Base-by-base conservation (phyloP, 2,329 filamentous ascomycete genomes). In the Colletotrichum simmondsii region DNA sequence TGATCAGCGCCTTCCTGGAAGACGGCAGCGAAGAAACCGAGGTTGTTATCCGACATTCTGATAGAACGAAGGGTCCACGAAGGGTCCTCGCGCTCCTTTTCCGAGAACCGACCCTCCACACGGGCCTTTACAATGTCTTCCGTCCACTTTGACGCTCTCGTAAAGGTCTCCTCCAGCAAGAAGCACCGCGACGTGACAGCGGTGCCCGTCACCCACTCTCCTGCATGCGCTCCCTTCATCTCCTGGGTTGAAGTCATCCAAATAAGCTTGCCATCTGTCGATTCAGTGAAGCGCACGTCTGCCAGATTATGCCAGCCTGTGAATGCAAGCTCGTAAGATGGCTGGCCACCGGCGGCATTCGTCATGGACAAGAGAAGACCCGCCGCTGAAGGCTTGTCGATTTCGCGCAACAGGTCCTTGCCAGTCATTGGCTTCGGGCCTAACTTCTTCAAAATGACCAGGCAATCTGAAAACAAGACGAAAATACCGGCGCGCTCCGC, bases 91-190 rank as follows among this genome's bases (percentile, higher is more conserved):
- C 95, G 91, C 83, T 98, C 94, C n/a, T 86, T 81, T 80, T 98
- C 95, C 0, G 93, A 85, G 78, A 97, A 98, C 12, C 95, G 90
- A 6, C 92, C 93, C 82, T 98, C 96, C 16, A 98, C 91, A 75
- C 92, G 91, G 10, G 95, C 95, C 83, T 96, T 97, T 60, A 92
- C 91, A 14, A 98, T 87, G 75, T 98, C 97, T 82, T 98, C 96
- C 32, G 91, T 91, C 82, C 94, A 92, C 73, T 92, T 94, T 22
- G 87, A 85, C 1, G 93, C 94, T 80, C 92, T 95, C 30, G 92
- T 92, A 77, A 96, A 96, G 8, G 89, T 84, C 65, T 94, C 94
- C 63, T 92, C 90, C 1, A 97, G 87, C 53, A 93, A 82, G 78
- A 97, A 93, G 73, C 91, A 93, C 35, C 92, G 88, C 12, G 92